A percentile compares a stretch with the other conserved stretches of the same genome.
Conservation (phyloP, 202 grass and related monocot genomes). For the Setaria italica region DNA sequence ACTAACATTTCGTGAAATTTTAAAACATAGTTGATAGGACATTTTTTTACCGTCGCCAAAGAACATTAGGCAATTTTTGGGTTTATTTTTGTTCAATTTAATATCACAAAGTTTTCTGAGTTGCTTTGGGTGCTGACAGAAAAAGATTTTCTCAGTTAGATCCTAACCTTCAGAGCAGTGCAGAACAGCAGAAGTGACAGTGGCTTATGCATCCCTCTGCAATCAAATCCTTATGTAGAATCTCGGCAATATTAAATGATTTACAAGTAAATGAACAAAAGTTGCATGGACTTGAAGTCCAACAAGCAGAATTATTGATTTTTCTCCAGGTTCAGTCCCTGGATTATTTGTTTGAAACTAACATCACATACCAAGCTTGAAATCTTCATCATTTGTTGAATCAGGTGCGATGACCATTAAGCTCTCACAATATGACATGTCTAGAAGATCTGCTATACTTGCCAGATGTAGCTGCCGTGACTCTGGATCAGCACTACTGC, state of each 20-base stretch:
- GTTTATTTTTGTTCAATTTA: too few relatives aligned
- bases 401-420: slow-evolving; percentile 36
- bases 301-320: neutral
- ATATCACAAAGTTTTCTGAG: too few relatives aligned
- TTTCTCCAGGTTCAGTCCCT: neutral
- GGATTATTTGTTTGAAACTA: neutral
- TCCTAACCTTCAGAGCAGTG: too few relatives aligned
- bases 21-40: too few relatives aligned
- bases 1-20: too few relatives aligned
- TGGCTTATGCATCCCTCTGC: too few relatives aligned
- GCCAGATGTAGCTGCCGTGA: slow-evolving; percentile 1
- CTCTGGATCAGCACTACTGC: neutral
- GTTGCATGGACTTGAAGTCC: neutral
- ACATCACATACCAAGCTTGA: neutral
- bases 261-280: neutral
- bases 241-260: neutral
- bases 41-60: too few relatives aligned
- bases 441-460: slow-evolving; percentile 45
- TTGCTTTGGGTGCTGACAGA: too few relatives aligned
- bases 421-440: slow-evolving; percentile 47
- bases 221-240: too few relatives aligned
- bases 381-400: slow-evolving; percentile 8
- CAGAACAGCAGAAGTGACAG: too few relatives aligned
- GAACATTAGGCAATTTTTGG: too few relatives aligned
- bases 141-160: too few relatives aligned